Base-by-base conservation (phyloP, 2,329 filamentous ascomycete species). In the Tolypocladium guangdongense region DNA sequence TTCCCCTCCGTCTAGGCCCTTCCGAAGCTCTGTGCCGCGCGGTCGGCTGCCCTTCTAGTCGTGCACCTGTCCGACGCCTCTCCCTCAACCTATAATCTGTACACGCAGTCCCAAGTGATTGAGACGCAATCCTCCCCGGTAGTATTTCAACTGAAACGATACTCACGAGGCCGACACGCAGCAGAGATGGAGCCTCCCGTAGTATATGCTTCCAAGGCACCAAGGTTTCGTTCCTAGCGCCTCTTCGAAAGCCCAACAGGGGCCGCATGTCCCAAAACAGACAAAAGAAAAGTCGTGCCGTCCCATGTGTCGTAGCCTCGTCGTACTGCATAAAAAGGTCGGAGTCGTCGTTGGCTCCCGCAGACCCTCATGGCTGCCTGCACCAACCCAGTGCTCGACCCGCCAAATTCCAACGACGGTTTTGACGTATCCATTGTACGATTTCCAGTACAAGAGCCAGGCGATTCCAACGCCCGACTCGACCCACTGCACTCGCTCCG, bases 241-340 rank as follows among this genome's bases (percentile, higher is more conserved):
- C 27, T 27, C 30, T 35, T 27, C 45, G 12, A 37, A 38, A 47
- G 18, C 43, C 43, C 22, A 18, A n/a, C 35, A 20, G 24, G 41
- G 8, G 51, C 8, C 32, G 33, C 50, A 47, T 45, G 12, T 32
- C 32, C 20, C 22, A 14, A 49, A 39, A 47, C 53, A 50, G n/a
- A 59, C 52, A 57, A 57, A 55, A 37, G 51, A 57, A 54, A 58
- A 48, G 51, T 56, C 51, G 52, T 57, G 56, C 53, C 55, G 56
- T 61, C 57, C 57, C 59, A 52, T 58, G 61, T 62, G 58, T 65
- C 62, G 59, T 65, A 59, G 54, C 62, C 60, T 59, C 55, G 54
- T 65, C 58, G 55, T 64, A 53, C 61, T 60, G 57, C 61, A 47
- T 62, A 57, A 57, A 35, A 49, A 49, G 55, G 58, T 60, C 57